A percentile compares a stretch with the other conserved stretches of the same genome.
These are phyloP conservation scores for Iris macrosiphon DNA, from an alignment of 106 monocot species.

Conservation along the genomic window DNA sequence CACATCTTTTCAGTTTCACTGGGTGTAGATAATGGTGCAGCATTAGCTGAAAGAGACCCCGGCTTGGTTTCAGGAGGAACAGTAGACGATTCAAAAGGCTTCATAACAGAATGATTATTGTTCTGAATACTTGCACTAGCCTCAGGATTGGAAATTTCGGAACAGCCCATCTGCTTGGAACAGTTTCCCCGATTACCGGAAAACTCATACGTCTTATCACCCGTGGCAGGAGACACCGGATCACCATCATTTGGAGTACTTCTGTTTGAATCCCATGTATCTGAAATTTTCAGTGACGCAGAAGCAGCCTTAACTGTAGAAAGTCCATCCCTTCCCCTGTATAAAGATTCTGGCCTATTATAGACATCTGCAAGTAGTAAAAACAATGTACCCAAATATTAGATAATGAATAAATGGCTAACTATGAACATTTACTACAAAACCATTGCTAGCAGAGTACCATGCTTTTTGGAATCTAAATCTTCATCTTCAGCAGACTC, in stretches of 20 bases:
- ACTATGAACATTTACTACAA: background rate
- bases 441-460: constrained; percentile 12
- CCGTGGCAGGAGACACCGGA: background rate
- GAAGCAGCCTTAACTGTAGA: constrained; percentile 19
- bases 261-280: constrained; percentile 13
- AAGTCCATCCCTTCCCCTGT: constrained; percentile 19
- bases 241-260: constrained; percentile 3
- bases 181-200: constrained; percentile 6
- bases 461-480: constrained; percentile 29
- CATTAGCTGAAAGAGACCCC: constrained; percentile 1
- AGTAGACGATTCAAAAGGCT: constrained; percentile 7
- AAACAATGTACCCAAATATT: background rate
- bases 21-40: background rate
- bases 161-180: background rate
- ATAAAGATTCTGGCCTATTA: background rate
- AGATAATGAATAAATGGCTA: background rate
- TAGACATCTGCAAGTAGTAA: constrained; percentile 1
- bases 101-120: constrained; percentile 5
- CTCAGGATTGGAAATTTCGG: constrained; percentile 14
- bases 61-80: constrained; percentile 1
- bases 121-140: background rate
- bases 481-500: constrained; percentile 54
- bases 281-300: constrained; percentile 10
- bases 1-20: constrained; percentile 60
- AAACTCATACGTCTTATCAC: constrained; percentile 14